Conservation (phyloP, 768 basidiomycete genomes). For the Clitopilus hobsonii region DNA sequence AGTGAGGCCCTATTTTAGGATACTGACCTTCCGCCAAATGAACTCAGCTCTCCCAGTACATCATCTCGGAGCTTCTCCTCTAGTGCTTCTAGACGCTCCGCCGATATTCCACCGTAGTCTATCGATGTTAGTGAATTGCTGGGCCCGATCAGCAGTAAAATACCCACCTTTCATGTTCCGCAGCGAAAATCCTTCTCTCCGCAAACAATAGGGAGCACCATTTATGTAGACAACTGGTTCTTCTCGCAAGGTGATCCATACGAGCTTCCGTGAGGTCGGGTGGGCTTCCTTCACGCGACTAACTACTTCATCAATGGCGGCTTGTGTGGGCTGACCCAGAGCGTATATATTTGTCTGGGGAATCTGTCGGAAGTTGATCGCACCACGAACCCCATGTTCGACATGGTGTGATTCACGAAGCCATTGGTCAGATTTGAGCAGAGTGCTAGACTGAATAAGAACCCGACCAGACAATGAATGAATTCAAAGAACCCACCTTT, state of each 20-base stretch:
- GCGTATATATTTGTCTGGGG: constrained; percentile 82
- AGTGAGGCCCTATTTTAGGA: neutral
- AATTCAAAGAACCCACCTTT: constrained; percentile 47
- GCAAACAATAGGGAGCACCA: constrained; percentile 85
- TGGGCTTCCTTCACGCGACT: constrained; percentile 54
- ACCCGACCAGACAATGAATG: neutral
- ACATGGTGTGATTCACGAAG: constrained; percentile 64
- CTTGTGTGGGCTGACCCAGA: constrained; percentile 86
- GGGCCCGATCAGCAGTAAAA: neutral
- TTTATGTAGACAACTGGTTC: constrained; percentile 92
- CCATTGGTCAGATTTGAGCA: constrained; percentile 95
- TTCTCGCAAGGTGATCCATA: constrained; percentile 94
- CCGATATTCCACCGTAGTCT: constrained; percentile 96
- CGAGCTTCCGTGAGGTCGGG: constrained; percentile 55
- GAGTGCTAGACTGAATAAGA: constrained; percentile 42
- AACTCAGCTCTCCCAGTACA: constrained; percentile 74
- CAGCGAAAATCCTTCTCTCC: constrained; percentile 80
- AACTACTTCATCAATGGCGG: constrained; percentile 82
- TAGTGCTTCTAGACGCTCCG: constrained; percentile 80
- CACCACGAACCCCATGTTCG: constrained; percentile 76
- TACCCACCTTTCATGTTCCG: constrained; percentile 89
- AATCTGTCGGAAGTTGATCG: constrained; percentile 89
- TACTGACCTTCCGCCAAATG: constrained; percentile 77
- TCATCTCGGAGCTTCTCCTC: constrained; percentile 90
- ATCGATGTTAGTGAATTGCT: no score